Conservation (phyloP, 495 filamentous ascomycete genomes). For the Polyplosphaeria fusca region DNA sequence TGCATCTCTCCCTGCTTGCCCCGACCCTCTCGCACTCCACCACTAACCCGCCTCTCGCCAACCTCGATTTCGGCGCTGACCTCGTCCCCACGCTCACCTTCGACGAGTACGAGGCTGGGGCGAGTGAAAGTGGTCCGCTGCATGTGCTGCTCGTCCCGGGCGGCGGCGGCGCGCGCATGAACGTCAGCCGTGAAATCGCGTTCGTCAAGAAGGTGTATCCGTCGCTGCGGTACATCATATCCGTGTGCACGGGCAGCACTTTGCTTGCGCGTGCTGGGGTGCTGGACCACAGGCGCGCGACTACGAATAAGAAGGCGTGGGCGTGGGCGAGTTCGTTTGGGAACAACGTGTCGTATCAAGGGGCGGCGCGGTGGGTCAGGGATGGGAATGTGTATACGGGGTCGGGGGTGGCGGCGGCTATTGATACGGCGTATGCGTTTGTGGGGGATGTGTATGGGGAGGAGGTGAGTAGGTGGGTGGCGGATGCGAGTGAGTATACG, state of each 20-base stretch:
- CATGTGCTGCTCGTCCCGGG: slow-evolving; percentile 24
- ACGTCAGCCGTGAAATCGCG: slow-evolving; percentile 11
- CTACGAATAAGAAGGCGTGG: slow-evolving; percentile 30
- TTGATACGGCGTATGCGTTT: slow-evolving; percentile 59
- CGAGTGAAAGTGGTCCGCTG: background rate
- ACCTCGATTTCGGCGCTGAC: slow-evolving; percentile 42
- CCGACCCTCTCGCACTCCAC: slow-evolving; percentile 50
- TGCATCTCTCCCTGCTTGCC: slow-evolving; percentile 48
- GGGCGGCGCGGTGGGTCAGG: slow-evolving; percentile 59
- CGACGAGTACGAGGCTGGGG: slow-evolving; percentile 41
- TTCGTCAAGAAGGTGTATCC: slow-evolving; percentile 50
- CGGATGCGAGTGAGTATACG: slow-evolving; percentile 37
- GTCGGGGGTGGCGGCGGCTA: slow-evolving; percentile 58
- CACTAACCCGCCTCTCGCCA: slow-evolving; percentile 33
- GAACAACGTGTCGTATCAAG: slow-evolving; percentile 55
- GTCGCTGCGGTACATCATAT: slow-evolving; percentile 44
- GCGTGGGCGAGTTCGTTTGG: slow-evolving; percentile 40
- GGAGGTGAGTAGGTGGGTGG: slow-evolving; percentile 32
- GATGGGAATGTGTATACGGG: slow-evolving; percentile 68
- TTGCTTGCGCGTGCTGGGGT: slow-evolving; percentile 20
- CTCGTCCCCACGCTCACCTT: slow-evolving; percentile 63
- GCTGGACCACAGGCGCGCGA: slow-evolving; percentile 21
- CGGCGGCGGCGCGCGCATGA: slow-evolving; percentile 13
- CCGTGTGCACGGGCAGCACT: slow-evolving; percentile 30
- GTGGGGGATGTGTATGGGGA: slow-evolving; percentile 47